Evolutionary conservation across 805 yeast species (phyloP).

Genomic region (Saccharomycopsis capsularis): DNA sequence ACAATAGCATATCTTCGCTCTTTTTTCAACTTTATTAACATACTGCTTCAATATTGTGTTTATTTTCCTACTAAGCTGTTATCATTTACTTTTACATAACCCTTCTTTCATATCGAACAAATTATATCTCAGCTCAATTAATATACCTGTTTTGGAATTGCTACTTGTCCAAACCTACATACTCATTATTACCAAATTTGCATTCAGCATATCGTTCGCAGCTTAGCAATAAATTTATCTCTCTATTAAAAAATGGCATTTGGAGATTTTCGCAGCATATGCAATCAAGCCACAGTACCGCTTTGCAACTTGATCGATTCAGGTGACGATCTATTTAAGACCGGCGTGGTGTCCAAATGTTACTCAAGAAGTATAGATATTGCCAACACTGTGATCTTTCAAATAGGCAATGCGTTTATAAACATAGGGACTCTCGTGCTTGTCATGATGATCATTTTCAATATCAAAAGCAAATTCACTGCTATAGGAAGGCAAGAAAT

Average conservation of each 20-base stretch:
- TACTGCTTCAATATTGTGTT: too few relatives aligned
- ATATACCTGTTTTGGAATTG: too few relatives aligned
- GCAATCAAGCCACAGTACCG: slow-evolving; percentile 20
- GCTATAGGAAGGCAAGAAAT: slow-evolving; percentile 92
- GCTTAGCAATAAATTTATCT: too few relatives aligned
- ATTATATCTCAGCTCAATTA: too few relatives aligned
- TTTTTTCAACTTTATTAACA: too few relatives aligned
- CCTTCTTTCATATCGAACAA: too few relatives aligned
- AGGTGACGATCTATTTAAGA: slow-evolving; percentile 30
- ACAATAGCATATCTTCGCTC: too few relatives aligned
- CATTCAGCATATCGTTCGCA: too few relatives aligned
- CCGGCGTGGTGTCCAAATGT: slow-evolving; percentile 71
- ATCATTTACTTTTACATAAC: too few relatives aligned
- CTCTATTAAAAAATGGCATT: neutral
- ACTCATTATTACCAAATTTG: too few relatives aligned
- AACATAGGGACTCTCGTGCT: slow-evolving; percentile 69
- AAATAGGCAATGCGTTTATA: slow-evolving; percentile 79
- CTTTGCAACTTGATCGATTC: slow-evolving; percentile 13
- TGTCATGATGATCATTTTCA: slow-evolving; percentile 62
- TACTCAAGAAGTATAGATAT: slow-evolving; percentile 80
- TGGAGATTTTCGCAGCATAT: slow-evolving; percentile 7
- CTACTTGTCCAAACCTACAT: too few relatives aligned
- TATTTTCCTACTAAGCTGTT: too few relatives aligned
- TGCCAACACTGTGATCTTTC: slow-evolving; percentile 88
- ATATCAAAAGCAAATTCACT: slow-evolving; percentile 78